Percentiles rank a stretch among this genome's conserved stretches.
Conservation (phyloP, 768 basidiomycete genomes). For the Pleurotus djamor region DNA sequence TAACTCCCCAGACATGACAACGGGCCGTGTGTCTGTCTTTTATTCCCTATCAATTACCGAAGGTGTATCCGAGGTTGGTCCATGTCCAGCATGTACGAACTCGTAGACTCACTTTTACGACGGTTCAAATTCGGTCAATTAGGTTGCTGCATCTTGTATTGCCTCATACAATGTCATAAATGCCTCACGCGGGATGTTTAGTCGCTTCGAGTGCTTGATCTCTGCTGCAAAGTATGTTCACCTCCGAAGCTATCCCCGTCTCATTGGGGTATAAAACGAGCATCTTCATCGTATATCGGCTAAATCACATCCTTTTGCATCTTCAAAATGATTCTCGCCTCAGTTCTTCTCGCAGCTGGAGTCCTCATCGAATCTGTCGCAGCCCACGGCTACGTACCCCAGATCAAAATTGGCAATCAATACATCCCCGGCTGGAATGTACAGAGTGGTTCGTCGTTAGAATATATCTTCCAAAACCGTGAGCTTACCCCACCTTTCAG, state of each 20-base stretch:
- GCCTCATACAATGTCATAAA: neutral
- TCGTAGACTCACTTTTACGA: neutral
- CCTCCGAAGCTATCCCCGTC: neutral
- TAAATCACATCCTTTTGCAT: neutral
- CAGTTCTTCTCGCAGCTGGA: constrained; percentile 12
- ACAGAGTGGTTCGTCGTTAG: constrained; percentile 17
- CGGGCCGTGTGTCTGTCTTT: neutral
- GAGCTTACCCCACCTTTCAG: constrained; percentile 11
- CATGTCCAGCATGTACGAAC: neutral
- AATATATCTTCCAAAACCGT: neutral
- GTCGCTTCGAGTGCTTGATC: neutral
- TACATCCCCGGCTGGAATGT: constrained; percentile 33
- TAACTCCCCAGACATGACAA: no score
- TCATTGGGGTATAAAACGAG: neutral
- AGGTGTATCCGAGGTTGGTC: constrained; percentile 3
- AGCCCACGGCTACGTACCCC: constrained; percentile 34
- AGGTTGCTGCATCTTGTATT: neutral
- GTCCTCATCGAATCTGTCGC: constrained; percentile 18
- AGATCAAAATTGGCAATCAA: constrained; percentile 26
- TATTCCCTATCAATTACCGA: constrained; percentile 2
- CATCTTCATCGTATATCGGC: neutral
- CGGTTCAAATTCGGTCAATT: constrained; percentile 1
- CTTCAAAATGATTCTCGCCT: neutral
- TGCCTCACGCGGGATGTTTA: neutral
- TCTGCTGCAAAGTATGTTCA: neutral